Conservation (phyloP, 1,284 basidiomycete genomes). For the Phlebopus sp. region DNA sequence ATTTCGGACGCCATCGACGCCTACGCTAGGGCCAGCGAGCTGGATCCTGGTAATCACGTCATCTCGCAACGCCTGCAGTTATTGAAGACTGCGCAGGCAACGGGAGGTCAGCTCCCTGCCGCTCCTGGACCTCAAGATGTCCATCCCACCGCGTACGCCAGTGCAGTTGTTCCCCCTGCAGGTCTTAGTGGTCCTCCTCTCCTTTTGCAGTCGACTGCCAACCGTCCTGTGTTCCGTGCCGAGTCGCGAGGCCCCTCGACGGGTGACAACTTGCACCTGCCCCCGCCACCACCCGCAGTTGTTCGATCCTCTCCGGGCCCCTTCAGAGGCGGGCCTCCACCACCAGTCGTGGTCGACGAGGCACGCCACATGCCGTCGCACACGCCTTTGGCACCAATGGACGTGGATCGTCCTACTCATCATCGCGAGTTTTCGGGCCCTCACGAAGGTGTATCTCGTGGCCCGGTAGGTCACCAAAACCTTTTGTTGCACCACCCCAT, state of each 20-base stretch:
- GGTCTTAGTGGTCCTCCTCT: slow-evolving; percentile 62
- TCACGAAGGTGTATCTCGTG: slow-evolving; percentile 45
- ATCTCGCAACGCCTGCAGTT: slow-evolving; percentile 79
- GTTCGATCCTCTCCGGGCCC: slow-evolving; percentile 59
- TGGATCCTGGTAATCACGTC: slow-evolving; percentile 78
- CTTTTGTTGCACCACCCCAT: slow-evolving; percentile 66
- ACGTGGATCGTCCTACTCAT: slow-evolving; percentile 66
- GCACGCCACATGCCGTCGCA: slow-evolving; percentile 60
- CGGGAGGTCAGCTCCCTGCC: slow-evolving; percentile 73
- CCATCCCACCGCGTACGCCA: slow-evolving; percentile 90
- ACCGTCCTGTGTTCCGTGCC: slow-evolving; percentile 58
- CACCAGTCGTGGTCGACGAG: slow-evolving; percentile 74
- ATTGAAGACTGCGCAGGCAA: slow-evolving; percentile 79
- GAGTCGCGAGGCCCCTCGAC: slow-evolving; percentile 59
- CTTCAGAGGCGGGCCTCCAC: slow-evolving; percentile 75
- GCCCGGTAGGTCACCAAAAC: slow-evolving; percentile 50
- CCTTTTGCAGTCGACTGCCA: slow-evolving; percentile 50
- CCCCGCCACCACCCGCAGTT: slow-evolving; percentile 53
- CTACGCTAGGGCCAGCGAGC: slow-evolving; percentile 88
- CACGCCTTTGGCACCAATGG: slow-evolving; percentile 80
- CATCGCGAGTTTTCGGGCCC: slow-evolving; percentile 52
- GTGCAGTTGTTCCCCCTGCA: slow-evolving; percentile 63
- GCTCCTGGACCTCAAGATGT: slow-evolving; percentile 93
- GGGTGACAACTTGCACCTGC: slow-evolving; percentile 53
- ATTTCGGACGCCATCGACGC: slow-evolving; percentile 98